phyloP scores from a whole-genome alignment of 1,139 yeast species.

The Martiniozyma asiatica region DNA sequence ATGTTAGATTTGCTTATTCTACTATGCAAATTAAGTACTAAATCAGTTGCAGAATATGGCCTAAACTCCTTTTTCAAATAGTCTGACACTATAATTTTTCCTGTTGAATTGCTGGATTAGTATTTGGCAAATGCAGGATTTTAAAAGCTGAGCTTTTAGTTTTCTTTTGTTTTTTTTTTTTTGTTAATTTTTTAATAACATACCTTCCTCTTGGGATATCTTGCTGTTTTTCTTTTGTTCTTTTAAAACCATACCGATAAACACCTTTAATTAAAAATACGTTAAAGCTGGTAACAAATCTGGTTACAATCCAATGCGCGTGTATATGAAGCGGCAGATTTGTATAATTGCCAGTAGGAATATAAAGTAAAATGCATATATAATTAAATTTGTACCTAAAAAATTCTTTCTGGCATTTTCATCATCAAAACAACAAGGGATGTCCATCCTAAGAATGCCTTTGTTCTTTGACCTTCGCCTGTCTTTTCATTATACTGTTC shows the following conservation, averaged over 20 bases:
- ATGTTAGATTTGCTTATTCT: conserved; percentile 23
- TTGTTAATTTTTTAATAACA: too few species aligned
- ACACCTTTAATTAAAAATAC: too few species aligned
- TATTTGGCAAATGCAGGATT: too few species aligned
- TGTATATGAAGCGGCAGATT: too few species aligned
- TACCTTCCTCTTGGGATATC: conserved; percentile 9
- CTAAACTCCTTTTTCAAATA: conserved; percentile 28
- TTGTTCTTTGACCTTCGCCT: conserved; percentile 73
- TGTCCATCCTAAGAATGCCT: conserved; percentile 93
- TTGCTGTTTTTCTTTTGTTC: conserved; percentile 6
- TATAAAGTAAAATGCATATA: too few species aligned
- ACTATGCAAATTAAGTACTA: conserved; percentile 27
- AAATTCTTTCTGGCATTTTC: conserved; percentile 52
- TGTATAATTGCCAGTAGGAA: too few species aligned
- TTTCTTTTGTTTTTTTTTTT: too few species aligned
- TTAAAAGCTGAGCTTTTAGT: too few species aligned
- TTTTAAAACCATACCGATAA: too few species aligned
- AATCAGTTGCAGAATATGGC: conserved; percentile 29
- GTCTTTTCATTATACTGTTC: conserved; percentile 77
- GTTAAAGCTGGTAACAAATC: too few species aligned
- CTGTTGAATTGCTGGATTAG: conserved; percentile 4
- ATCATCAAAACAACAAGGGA: conserved; percentile 70
- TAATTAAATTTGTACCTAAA: too few species aligned
- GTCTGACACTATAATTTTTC: conserved; percentile 12
- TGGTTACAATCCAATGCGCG: too few species aligned